Base-by-base conservation (phyloP, 176 grass and related monocot species). In the Phoenix dactylifera region DNA sequence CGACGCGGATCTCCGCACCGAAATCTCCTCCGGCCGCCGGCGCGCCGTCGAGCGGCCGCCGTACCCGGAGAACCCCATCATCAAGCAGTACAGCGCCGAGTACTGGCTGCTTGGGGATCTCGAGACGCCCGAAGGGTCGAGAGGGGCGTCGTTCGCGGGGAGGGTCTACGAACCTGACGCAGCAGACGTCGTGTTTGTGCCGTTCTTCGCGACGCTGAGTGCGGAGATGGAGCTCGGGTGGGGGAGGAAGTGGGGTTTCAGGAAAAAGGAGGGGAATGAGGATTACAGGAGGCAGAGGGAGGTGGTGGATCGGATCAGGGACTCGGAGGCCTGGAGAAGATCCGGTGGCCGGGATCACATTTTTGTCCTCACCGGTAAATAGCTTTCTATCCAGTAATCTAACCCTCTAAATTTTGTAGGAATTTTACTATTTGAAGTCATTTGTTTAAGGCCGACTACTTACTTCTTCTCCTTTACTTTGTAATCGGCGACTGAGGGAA, bases 201-300 rank as follows among this genome's bases (percentile, higher is more conserved):
- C 87, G 20, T 97, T 97, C 77, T 97, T 97, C 71, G 84, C 93
- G 4, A 88, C 84, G 73, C 65, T 92, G 28, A 91, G 87, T 18
- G 87, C 84, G 5, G 84, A 97, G 81, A 81, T 92, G 87, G 84
- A 97, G 81, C 93, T 97, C 25, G 87, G 87, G 17, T 92, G 93
- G 93, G 87, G 92, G 17, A 61, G 64, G 52, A 97, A 91, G 66
- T 83, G 78, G 12, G 69, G 52, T 0, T 97, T 97, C 72, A 72
- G 66, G 62, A 90, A 71, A 80, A 88, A 76, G 62, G 58, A 83
- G 5, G 83, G 77, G 16, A 88, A 80, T 7, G 72, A 3, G 0
- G 93, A 97, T 75, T 97, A 91, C 18, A 64, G 51, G 26, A 79
- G 87, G 30, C 93, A 97, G 68, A 70, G 77, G 62, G 87, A 92